These are phyloP conservation scores for Globisporangium recalcitrans DNA, from an alignment of 352 stramenopile species.

Conservation along the genomic window DNA sequence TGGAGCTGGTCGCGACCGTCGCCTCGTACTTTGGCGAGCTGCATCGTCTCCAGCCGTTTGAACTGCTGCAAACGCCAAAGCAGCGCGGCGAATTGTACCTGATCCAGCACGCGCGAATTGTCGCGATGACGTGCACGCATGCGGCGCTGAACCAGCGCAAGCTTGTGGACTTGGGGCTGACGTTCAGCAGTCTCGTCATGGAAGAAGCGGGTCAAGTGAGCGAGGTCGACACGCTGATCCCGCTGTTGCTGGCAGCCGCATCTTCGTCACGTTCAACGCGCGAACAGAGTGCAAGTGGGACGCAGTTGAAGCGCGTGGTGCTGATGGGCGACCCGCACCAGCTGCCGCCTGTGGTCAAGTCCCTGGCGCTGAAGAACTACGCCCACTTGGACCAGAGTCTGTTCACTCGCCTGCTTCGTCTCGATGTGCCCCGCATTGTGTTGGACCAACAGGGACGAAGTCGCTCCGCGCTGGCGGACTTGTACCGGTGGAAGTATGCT, in stretches of 20 bases:
- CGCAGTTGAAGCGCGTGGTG: slow-evolving; percentile 89
- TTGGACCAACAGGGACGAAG: slow-evolving; percentile 47
- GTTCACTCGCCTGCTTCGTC: slow-evolving; percentile 91
- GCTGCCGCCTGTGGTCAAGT: slow-evolving; percentile 90
- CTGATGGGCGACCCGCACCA: slow-evolving; percentile 94
- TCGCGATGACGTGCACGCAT: slow-evolving; percentile 96
- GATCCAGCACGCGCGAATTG: slow-evolving; percentile 91
- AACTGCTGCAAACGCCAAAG: slow-evolving; percentile 89
- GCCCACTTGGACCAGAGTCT: slow-evolving; percentile 93
- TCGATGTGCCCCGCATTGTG: slow-evolving; percentile 89
- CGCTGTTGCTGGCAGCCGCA: slow-evolving; percentile 82
- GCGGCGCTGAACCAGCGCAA: slow-evolving; percentile 85
- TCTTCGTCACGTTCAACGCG: slow-evolving; percentile 13
- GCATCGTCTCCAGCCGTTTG: slow-evolving; percentile 89
- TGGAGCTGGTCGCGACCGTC: slow-evolving; percentile 62
- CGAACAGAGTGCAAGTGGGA: neutral
- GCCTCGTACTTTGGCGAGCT: slow-evolving; percentile 92
- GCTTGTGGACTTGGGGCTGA: slow-evolving; percentile 81
- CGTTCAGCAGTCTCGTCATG: slow-evolving; percentile 89
- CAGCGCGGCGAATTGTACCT: slow-evolving; percentile 94
- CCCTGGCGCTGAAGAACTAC: slow-evolving; percentile 83
- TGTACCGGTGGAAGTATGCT: slow-evolving; percentile 12
- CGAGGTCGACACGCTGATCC: slow-evolving; percentile 92
- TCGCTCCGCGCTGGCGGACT: slow-evolving; percentile 4
- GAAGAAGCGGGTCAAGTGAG: slow-evolving; percentile 95